Base-by-base conservation (phyloP, 192 early-diverging fungal genomes). In the Dimargaris cristalligena region DNA sequence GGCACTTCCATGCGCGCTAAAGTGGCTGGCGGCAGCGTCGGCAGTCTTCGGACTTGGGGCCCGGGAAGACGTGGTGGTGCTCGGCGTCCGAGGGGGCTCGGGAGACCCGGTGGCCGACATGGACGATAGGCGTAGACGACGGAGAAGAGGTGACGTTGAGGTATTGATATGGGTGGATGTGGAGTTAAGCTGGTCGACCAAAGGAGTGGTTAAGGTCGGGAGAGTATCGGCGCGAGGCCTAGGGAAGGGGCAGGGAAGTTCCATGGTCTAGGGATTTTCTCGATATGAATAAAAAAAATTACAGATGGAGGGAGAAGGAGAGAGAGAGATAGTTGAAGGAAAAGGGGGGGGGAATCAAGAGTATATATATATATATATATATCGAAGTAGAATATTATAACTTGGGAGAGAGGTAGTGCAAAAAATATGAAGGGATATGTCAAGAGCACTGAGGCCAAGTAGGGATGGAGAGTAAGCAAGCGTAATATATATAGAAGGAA, bases 101-200 rank as follows among this genome's bases (percentile, higher is more conserved):
- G 54, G 54, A 16, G 54, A 56, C n/a, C 54, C 54, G 18, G 54
- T 56, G 30, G 54, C 31, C 20, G 54, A 56, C 54, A 56, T 56
- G 31, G 54, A 56, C 32, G 31, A 20, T n/a, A 56, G n/a, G 3
- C 54, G 54, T 26, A 32, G 3, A 20, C 54, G 54, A 14, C 54
- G 54, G 2, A 26, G 54, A 16, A 33, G 54, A 9, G 54, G 34
- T 6, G 54, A 14, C 23, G 54, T 14, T 18, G 32, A n/a, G n/a
- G 16, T 13, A 25, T 18, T 52, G 4, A 25, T n/a, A 13, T 13
- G 22, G 13, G 51, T 28, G 30, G 20, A 52, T 18, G 22, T 31
- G 13, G 25, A 30, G 26, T n/a, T 31, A n/a, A 52, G 26, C 29
- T 6, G 16, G 16, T 13, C 23, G 54, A 32, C 18, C 8, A 33